Conservation (phyloP, 2,329 filamentous ascomycete species). For the Phialemoniopsis sp. region DNA sequence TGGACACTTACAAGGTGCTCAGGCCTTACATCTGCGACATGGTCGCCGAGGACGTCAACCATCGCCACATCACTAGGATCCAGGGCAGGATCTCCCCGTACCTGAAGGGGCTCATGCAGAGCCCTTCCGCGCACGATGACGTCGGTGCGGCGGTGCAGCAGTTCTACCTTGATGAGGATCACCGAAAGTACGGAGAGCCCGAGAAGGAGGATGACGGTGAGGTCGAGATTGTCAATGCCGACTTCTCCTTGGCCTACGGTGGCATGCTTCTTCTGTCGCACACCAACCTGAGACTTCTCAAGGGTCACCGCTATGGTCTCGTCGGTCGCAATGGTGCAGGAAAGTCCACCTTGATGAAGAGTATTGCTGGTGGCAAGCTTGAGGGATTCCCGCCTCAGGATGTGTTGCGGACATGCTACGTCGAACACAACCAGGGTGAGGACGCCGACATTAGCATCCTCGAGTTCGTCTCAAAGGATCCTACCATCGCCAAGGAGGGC, state of each 20-base stretch:
- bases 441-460: slow-evolving; percentile 95
- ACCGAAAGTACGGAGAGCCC: slow-evolving; percentile 80
- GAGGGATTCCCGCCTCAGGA: slow-evolving; percentile 95
- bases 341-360: slow-evolving; percentile 98
- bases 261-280: slow-evolving; percentile 96
- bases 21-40: slow-evolving; percentile 76
- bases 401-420: slow-evolving; percentile 91
- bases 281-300: slow-evolving; percentile 89
- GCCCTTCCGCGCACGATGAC: slow-evolving; percentile 53
- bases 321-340: slow-evolving; percentile 96
- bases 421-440: slow-evolving; percentile 98
- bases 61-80: slow-evolving; percentile 73
- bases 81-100: slow-evolving; percentile 68
- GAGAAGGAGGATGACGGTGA: slow-evolving; percentile 89
- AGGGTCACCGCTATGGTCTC: slow-evolving; percentile 95
- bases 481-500: slow-evolving; percentile 75
- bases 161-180: slow-evolving; percentile 78
- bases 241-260: slow-evolving; percentile 96
- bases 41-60: slow-evolving; percentile 84
- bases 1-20: slow-evolving; percentile 62
- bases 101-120: slow-evolving; percentile 64
- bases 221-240: slow-evolving; percentile 93
- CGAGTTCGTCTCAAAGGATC: slow-evolving; percentile 88
- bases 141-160: slow-evolving; percentile 72
- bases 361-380: slow-evolving; percentile 91